These are phyloP conservation scores for Komagataella pastoris DNA, from an alignment of 805 yeast genomes.

Conservation along the genomic window DNA sequence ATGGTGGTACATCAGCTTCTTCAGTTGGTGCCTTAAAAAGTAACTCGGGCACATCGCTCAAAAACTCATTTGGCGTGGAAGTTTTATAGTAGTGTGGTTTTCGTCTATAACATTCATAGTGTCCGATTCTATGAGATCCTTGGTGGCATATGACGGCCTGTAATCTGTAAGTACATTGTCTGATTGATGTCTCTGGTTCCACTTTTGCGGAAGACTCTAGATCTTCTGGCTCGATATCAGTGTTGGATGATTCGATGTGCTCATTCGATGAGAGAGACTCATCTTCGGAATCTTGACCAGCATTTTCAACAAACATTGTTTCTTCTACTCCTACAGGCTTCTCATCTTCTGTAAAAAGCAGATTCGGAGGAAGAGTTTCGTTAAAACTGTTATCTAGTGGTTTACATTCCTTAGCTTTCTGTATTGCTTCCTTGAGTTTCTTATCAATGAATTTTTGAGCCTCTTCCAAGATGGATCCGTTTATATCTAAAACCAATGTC, in stretches of 20 bases:
- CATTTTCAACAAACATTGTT: neutral
- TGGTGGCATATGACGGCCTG: conserved; percentile 71
- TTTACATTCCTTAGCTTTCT: conserved; percentile 21
- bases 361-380: neutral
- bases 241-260: neutral
- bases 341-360: neutral
- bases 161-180: conserved; percentile 34
- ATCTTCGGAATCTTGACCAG: neutral
- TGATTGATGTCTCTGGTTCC: neutral
- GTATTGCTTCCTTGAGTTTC: conserved; percentile 12
- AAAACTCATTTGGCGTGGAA: conserved; percentile 3
- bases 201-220: neutral
- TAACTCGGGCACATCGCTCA: neutral
- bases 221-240: neutral
- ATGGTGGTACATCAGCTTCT: neutral
- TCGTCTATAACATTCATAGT: conserved; percentile 76
- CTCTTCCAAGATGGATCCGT: conserved; percentile 17
- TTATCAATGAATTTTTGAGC: conserved; percentile 8
- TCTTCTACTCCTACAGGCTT: neutral
- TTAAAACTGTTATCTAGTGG: conserved; percentile 18
- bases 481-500: conserved; percentile 31
- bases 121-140: conserved; percentile 84
- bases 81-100: conserved; percentile 51
- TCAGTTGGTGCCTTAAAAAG: neutral
- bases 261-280: neutral